Conservation (phyloP, 2,329 filamentous ascomycete genomes). For the Fusarium continuum region DNA sequence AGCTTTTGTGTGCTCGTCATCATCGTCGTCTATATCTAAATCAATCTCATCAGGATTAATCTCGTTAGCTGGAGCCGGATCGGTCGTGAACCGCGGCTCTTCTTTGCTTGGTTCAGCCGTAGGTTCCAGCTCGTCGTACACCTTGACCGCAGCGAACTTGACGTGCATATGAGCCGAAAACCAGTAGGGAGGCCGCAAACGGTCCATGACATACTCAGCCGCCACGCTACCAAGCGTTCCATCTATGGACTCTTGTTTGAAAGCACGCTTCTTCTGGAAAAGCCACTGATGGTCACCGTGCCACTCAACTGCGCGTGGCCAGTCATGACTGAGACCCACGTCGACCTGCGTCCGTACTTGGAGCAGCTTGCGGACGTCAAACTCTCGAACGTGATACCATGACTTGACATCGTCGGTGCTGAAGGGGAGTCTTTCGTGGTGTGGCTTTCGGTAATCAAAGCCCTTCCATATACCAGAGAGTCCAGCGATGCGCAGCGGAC, state of each 20-base stretch:
- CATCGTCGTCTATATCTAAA: constrained; percentile 69
- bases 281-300: constrained; percentile 75
- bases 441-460: constrained; percentile 83
- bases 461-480: constrained; percentile 96
- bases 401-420: constrained; percentile 77
- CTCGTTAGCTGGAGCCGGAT: constrained; percentile 24
- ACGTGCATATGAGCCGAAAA: constrained; percentile 94
- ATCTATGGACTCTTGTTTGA: constrained; percentile 77
- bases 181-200: constrained; percentile 85
- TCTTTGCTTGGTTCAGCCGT: constrained; percentile 16
- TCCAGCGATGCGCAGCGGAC: constrained; percentile 86
- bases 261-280: constrained; percentile 77
- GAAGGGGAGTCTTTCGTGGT: constrained; percentile 89
- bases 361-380: constrained; percentile 90
- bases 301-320: constrained; percentile 86
- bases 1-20: constrained; percentile 38
- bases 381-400: constrained; percentile 89
- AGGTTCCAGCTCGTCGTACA: constrained; percentile 56
- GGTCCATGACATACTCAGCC: constrained; percentile 81
- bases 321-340: constrained; percentile 92
- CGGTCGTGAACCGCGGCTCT: neutral
- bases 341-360: constrained; percentile 89
- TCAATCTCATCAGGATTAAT: constrained; percentile 76
- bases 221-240: constrained; percentile 83
- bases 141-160: constrained; percentile 79